Base-by-base conservation (phyloP, 768 basidiomycete species). In the Tricholoma bakamatsutake region DNA sequence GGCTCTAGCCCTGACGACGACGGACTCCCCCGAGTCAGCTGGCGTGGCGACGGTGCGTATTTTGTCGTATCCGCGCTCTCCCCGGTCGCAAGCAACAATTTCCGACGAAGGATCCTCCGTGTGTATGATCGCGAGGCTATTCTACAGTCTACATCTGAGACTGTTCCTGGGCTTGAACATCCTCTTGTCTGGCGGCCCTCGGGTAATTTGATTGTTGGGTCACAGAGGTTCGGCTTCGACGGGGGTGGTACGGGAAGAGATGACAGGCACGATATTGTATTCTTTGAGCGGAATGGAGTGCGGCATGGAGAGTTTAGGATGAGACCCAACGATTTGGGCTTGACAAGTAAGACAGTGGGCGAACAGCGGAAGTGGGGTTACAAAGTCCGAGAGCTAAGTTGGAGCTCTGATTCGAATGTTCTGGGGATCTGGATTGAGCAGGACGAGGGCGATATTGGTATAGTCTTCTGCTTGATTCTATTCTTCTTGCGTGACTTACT, bases 201-300 rank as follows among this genome's bases (percentile, higher is more conserved):
- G 4, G 96, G 97, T 1, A 87, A 90, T 64, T 69, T 98, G 39
- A 89, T 99, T 53, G 90, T 84, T 2, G 74, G 80, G 10, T 85
- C 88, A 0, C 92, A 97, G 66, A 73, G 91, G 50, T 93, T 90
- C 61, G 92, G 93, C 0, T 83, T 81, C 47, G 84, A 85, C 55
- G 85, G 87, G 10, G 85, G 83, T 54, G 82, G 87, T 46, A 69
- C 76, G 24, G 88, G 84, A 7, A 83, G 76, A 59, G 83, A 80
- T 52, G 87, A 81, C 17, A 76, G 80, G 55, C 88, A 96, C 64
- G 92, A 96, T 61, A 76, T 98, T 6, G 84, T 98, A 0, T 96
- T 98, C 71, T 94, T 96, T 57, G 97, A 99, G 73, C 76, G 93
- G 61, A 99, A 99, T 68, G 97, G 97, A 1, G 70, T 99, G 57